Conservation (phyloP, 257 asterid species). For the Scutellaria galericulata region DNA sequence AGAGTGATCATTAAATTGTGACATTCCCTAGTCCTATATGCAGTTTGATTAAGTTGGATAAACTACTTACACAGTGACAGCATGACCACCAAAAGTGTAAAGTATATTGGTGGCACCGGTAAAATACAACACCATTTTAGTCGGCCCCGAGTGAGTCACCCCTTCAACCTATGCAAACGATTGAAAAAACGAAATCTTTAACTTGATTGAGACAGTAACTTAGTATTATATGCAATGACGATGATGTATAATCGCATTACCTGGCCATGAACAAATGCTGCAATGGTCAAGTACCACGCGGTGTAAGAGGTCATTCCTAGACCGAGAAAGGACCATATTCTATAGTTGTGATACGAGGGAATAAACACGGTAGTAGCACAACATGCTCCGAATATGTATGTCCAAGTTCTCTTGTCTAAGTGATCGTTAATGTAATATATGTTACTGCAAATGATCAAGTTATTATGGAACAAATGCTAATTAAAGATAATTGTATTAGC, state of each 20-base stretch:
- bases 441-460: constrained; percentile 30
- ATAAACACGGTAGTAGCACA: constrained; percentile 45
- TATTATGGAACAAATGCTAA: not conserved
- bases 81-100: constrained; percentile 51
- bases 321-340: constrained; percentile 49
- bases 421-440: constrained; percentile 45
- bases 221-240: not conserved
- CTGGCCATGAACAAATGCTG: constrained; percentile 48
- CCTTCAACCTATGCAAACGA: constrained; percentile 38
- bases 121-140: constrained; percentile 40
- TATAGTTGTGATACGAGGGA: constrained; percentile 47
- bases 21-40: not conserved
- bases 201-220: not conserved
- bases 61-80: constrained; percentile 44
- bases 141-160: constrained; percentile 44
- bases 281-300: constrained; percentile 47
- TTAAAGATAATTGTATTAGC: not conserved
- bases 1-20: not conserved
- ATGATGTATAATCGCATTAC: constrained; percentile 5
- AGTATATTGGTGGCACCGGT: constrained; percentile 48
- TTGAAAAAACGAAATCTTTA: not conserved
- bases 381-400: constrained; percentile 51
- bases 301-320: constrained; percentile 45
- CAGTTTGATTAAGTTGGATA: not conserved
- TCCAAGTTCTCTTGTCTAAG: constrained; percentile 47